A percentile compares a stretch with the other conserved stretches of the same genome.
phyloP scores from a whole-genome alignment of 768 basidiomycete genomes.

The Lactarius pseudohatsudake region DNA sequence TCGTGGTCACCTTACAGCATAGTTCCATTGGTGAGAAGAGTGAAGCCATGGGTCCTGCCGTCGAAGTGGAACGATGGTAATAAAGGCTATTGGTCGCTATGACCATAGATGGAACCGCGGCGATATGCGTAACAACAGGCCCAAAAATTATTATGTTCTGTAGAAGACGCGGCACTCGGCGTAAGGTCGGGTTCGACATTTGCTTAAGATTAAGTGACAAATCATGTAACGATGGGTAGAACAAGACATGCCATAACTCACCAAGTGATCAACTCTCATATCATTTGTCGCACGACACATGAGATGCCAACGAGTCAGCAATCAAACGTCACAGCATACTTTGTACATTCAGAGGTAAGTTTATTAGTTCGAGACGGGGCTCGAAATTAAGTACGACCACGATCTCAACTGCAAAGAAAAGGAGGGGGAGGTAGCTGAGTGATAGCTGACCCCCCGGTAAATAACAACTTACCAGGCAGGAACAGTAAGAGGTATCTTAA shows the following conservation, averaged over 20 bases:
- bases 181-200: not conserved
- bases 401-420: slow-evolving; percentile 11
- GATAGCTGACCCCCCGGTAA: not conserved
- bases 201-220: not conserved
- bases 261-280: not conserved
- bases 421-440: not conserved
- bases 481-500: slow-evolving; percentile 81
- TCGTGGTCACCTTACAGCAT: not conserved
- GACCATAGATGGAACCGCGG: not conserved
- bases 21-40: not conserved
- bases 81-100: not conserved
- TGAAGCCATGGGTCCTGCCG: not conserved
- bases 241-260: not conserved
- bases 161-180: not conserved
- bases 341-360: not conserved
- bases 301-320: not conserved
- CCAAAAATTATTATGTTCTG: not conserved
- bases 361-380: not conserved
- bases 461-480: slow-evolving; percentile 61
- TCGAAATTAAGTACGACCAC: not conserved
- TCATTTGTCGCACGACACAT: not conserved
- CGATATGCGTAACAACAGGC: not conserved
- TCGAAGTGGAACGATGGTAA: not conserved
- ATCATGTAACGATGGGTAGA: not conserved
- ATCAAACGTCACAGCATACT: not conserved